These are phyloP conservation scores for Stentor roeselii DNA, from an alignment of 73 alveolate species.

Conservation along the genomic window DNA sequence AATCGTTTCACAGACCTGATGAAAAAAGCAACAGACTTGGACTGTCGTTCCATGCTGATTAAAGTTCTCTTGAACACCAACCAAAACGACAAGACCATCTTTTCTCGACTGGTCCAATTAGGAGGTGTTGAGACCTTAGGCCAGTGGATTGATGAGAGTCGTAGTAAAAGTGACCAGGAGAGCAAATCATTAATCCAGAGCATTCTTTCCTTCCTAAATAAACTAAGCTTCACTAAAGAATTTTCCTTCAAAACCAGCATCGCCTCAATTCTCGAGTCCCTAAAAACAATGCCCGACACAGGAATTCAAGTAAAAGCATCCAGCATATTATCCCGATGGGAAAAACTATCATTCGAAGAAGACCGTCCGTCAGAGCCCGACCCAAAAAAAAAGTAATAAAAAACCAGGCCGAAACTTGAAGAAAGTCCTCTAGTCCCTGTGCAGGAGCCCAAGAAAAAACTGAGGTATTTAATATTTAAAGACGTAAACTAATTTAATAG, in stretches of 20 bases:
- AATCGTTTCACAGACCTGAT: neutral
- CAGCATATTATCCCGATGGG: neutral
- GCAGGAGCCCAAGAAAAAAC: constrained; percentile 11
- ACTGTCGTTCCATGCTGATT: neutral
- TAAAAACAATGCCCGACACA: neutral
- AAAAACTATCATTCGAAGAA: neutral
- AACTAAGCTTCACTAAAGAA: constrained; percentile 20
- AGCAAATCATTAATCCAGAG: constrained; percentile 7
- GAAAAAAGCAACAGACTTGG: neutral
- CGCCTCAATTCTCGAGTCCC: neutral
- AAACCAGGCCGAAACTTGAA: neutral
- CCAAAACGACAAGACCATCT: constrained; percentile 7
- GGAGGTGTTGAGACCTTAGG: constrained; percentile 20
- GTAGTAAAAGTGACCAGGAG: neutral
- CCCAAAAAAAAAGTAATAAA: neutral
- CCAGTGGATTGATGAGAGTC: constrained; percentile 7
- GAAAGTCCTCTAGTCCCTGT: neutral
- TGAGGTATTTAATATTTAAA: constrained; percentile 26
- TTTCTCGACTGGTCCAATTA: neutral
- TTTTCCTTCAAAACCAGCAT: neutral
- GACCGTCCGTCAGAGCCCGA: neutral
- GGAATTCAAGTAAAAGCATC: constrained; percentile 20
- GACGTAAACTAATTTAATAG: constrained; percentile 14
- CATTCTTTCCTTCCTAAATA: constrained; percentile 15
- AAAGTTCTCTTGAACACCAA: neutral